Evolutionary conservation across 1,284 basidiomycete genomes (phyloP), one percentile per base, ranked within the genome.

Genomic region (Microbotryomycetes sp.): DNA sequence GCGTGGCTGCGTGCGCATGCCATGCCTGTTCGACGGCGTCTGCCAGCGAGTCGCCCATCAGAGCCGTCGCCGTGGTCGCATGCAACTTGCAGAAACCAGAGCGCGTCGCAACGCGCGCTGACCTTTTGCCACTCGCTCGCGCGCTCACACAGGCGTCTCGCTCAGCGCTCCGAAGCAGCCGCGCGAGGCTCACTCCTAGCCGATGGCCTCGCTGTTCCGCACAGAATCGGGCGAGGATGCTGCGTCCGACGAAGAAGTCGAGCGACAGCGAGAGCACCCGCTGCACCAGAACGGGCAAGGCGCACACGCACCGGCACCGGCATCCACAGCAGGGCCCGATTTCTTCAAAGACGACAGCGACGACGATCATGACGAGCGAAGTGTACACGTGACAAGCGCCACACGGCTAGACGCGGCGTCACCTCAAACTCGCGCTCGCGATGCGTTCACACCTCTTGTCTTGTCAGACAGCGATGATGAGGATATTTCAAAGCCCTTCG

Each of bases 261-360:
- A 47, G 11, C 54, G 56, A 9, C 48, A 52, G 0, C 24, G 41
- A 21, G 58, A 62, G 31, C 26, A 29, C n/a, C 18, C 49, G 29
- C 57, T 56, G n/a, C n/a, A n/a, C n/a, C n/a, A n/a, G n/a, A n/a
- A n/a, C n/a, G n/a, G n/a, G n/a, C n/a, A n/a, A n/a, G n/a, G n/a
- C n/a, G n/a, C n/a, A n/a, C n/a, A n/a, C n/a, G n/a, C n/a, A n/a
- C n/a, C n/a, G n/a, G n/a, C n/a, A n/a, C n/a, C n/a, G n/a, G n/a
- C n/a, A n/a, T n/a, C n/a, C n/a, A n/a, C n/a, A n/a, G n/a, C n/a
- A n/a, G n/a, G n/a, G n/a, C n/a, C n/a, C 9, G 35, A 41, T 53
- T 62, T 62, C 57, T 62, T 62, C 52, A n/a, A 46, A n/a, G 54
- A 56, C 18, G 52, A 52, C 7, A 51, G 53, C 31, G 35, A 41